phyloP scores from a whole-genome alignment of 805 yeast species.

The Saturnispora besseyi region DNA sequence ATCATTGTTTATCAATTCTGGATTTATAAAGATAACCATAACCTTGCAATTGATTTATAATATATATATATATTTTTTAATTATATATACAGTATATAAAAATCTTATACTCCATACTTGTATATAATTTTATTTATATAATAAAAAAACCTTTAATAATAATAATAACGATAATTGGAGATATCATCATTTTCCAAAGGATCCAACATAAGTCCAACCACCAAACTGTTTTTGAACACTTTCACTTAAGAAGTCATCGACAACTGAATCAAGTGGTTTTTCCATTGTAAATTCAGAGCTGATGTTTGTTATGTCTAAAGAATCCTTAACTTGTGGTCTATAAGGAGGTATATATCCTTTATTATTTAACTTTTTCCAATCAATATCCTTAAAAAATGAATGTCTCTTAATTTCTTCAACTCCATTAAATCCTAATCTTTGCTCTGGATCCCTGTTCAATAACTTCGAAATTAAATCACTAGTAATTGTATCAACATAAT shows the following conservation, averaged over 20 bases:
- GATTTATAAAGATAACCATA: conserved; percentile 32
- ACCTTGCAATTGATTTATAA: background rate
- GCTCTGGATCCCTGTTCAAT: conserved; percentile 75
- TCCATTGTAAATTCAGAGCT: conserved; percentile 89
- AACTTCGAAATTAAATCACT: conserved; percentile 67
- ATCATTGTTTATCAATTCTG: conserved; percentile 62
- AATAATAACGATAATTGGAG: background rate
- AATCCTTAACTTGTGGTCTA: conserved; percentile 81
- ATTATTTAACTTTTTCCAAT: conserved; percentile 74
- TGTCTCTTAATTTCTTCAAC: conserved; percentile 79
- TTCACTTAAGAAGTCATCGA: conserved; percentile 83
- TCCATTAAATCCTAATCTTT: conserved; percentile 70
- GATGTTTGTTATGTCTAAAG: conserved; percentile 86
- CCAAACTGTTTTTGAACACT: conserved; percentile 97
- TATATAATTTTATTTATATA: background rate
- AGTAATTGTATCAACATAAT: conserved; percentile 78
- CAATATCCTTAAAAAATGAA: conserved; percentile 79
- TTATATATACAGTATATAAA: background rate
- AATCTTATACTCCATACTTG: background rate
- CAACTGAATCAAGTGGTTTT: conserved; percentile 90
- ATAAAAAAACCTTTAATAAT: background rate
- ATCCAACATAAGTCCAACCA: conserved; percentile 94
- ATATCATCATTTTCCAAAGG: conserved; percentile 17
- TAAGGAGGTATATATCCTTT: conserved; percentile 94
- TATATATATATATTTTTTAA: background rate